Evolutionary conservation across 208 protist species (phyloP), one percentile per base, ranked within the genome.

Genomic region (Trypanosoma lewisi): DNA sequence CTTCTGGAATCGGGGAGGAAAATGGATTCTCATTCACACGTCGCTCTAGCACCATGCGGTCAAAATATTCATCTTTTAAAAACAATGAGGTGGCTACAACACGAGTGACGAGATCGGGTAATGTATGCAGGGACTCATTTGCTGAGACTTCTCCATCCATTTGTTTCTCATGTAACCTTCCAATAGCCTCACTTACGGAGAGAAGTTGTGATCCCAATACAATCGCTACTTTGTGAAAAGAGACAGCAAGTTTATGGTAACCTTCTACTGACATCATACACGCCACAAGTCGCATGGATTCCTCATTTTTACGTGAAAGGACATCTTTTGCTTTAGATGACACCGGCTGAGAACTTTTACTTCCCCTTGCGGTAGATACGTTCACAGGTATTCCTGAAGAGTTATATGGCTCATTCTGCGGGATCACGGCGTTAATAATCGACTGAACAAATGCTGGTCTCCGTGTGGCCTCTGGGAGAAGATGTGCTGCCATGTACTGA

Each of bases 41-140:
- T 17, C 84, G 70, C 56, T 89, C 73, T 49, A 95, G 45, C 39
- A 92, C 77, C 77, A 95, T 80, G 7, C 85, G 82, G 25, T 95
- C 89, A 57, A 95, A 70, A 63, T 95, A 95, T 49, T 95, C 89
- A 63, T 95, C 89, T 57, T 95, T 95, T 21, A 92, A 37, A 59
- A 82, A 85, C 23, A 91, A 73, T 11, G 77, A 84, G 0, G 82
- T 72, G 34, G 75, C 80, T 21, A 90, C 52, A 4, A 90, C 75
- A 21, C 89, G 82, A 12, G 80, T 77, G 6, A 87, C 82, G 2
- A 94, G 73, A 63, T 91, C 73, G 1, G 85, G 82, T 19, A 91
- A 54, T 25, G 58, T 44, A 11, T 54, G 56, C 5, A 8, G 19
- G 11, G 11, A 58, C 1, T 33, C 19, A 49, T 48, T 17, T 19